Evolutionary conservation across 1,139 yeast species (phyloP), one percentile per base, ranked within the genome.

Genomic region (Pneumocystis jirovecii): DNA sequence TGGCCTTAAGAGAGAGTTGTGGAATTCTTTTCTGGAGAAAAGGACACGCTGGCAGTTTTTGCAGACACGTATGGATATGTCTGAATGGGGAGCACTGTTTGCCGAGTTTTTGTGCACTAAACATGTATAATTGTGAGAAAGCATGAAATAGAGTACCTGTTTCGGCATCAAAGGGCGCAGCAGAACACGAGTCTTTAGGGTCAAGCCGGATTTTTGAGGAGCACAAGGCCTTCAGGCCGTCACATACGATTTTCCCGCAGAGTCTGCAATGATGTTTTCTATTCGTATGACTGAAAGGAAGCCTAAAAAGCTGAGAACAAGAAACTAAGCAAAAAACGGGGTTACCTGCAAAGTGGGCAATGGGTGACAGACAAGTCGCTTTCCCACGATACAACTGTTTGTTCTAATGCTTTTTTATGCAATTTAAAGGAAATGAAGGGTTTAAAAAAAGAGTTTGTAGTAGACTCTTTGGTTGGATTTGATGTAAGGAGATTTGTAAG

Each of bases 201-300:
- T 21, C 66, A 69, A 1, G 78, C 73, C 40, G 61, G 40, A 56
- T 17, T 60, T 39, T 2, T 57, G 61, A 44, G 61, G 44, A 17
- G 25, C 63, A 31, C 35, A 15, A 2, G 34, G 61, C 2, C 21
- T 71, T 71, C 0, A 81, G 72, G 71, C 85, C 86, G 57, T 87
- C 95, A 76, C 97, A 91, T 0, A 89, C 90, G 0, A 87, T 82
- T 42, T 76, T 73, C 0, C 97, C 97, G 76, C 97, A 93, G 44
- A 89, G 74, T 44, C 96, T 78, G 73, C 96, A 89, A 73, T 89
- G 97, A 73, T 93, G 97, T 70, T 88, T 89, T 66, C 96, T 78
- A 29, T 83, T 73, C 5, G 86, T 73, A 63, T 87, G 76, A 39
- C 80, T 80, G 73, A 89, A 93, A 50, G 73, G 72, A 50, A 10